A percentile compares a stretch with the other conserved stretches of the same genome.
phyloP scores from a whole-genome alignment of 176 grass and related monocot genomes.

The Miscanthus lutarioriparius region DNA sequence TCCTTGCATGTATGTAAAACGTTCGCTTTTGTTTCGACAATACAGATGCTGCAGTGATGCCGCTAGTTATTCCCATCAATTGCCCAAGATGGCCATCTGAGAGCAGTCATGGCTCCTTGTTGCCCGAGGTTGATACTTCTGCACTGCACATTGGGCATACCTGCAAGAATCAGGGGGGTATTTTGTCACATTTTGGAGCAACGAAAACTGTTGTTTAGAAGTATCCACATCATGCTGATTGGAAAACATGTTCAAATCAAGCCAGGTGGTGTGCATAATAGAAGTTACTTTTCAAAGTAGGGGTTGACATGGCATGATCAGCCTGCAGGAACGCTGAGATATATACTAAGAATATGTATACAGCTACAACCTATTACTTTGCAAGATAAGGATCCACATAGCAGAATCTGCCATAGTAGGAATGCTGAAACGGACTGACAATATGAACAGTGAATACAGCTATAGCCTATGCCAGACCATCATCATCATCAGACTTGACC shows the following conservation, averaged over 20 bases:
- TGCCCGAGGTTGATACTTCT: slow-evolving; percentile 81
- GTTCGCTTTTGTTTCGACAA: slow-evolving; percentile 6
- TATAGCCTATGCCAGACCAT: neutral
- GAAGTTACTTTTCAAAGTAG: slow-evolving; percentile 12
- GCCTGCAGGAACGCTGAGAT: neutral
- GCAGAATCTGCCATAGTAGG: neutral
- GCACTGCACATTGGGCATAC: slow-evolving; percentile 83
- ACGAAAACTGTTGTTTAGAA: neutral
- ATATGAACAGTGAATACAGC: neutral
- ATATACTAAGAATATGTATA: neutral
- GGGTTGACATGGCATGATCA: neutral
- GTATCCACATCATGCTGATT: neutral
- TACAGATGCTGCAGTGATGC: slow-evolving; percentile 23
- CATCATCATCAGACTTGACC: neutral
- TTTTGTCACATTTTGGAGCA: slow-evolving; percentile 24
- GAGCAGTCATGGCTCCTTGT: slow-evolving; percentile 48
- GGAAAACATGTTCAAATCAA: neutral
- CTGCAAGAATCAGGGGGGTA: slow-evolving; percentile 39
- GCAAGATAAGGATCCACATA: slow-evolving; percentile 14
- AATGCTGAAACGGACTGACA: neutral
- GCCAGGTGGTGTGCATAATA: slow-evolving; percentile 4
- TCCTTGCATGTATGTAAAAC: slow-evolving; percentile 1
- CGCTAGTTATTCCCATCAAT: slow-evolving; percentile 24
- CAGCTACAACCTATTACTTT: neutral
- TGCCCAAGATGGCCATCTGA: slow-evolving; percentile 4